Base-by-base conservation (phyloP, 768 basidiomycete species). In the Amanita subjunquillea region DNA sequence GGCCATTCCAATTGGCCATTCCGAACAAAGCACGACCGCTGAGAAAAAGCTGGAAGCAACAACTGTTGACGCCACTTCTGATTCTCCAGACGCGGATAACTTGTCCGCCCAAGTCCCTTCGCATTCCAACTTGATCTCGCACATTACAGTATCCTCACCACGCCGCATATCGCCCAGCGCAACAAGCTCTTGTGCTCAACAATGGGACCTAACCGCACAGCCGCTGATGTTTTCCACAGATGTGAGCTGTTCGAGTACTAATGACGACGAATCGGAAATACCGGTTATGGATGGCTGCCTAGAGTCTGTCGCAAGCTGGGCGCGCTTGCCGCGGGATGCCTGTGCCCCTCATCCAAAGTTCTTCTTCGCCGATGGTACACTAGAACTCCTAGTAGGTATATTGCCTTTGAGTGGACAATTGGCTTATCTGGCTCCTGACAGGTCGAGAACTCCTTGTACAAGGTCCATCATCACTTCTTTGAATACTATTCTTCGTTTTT, bases 381-480 rank as follows among this genome's bases (percentile, higher is more conserved):
- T 62, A 5, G 43, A 49, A 1, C 51, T 64, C 42, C 27, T 47
- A 27, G 65, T 64, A 36, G 38, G 63, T 51, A 32, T 27, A 20
- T 47, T 23, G 6, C 30, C 15, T 8, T 47, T 27, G 3, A 32
- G 22, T 4, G 22, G 12, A 29, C 10, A 23, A 8, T 15, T 47
- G 20, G 49, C 6, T 49, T 51, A 4, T 29, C 32, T n/a, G 7
- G 3, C 36, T 40, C 9, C 13, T 6, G 20, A 8, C n/a, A 72
- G 71, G 64, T 67, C 0, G 64, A 63, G 6, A 52, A 52, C 2
- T 60, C 55, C 0, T 2, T 57, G 0, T 72, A 70, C 37, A 63
- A 59, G 0, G 27, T 72, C 0, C 71, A 72, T 23, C 53, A 60
- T 0, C 53, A 61, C 10, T 66, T 70, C 20, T 69, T 72, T 10